Evolutionary conservation across 1,284 basidiomycete species (phyloP), one percentile per base, ranked within the genome.

Genomic region (Rhodotorula sp.): DNA sequence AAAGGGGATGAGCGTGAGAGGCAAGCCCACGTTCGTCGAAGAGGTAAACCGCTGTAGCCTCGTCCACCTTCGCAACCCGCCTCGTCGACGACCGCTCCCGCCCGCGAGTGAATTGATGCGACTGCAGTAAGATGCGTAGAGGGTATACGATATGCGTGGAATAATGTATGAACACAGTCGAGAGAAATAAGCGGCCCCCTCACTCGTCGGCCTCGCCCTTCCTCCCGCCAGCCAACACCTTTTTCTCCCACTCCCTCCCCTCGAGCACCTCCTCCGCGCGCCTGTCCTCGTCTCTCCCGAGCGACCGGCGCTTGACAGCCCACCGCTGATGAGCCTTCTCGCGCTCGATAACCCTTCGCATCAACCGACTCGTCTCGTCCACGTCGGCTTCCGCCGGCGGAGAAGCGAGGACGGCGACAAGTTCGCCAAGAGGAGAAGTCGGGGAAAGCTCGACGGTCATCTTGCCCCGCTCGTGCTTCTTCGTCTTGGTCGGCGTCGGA

Each of bases 221-320:
- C 29, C 27, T 44, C 58, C 32, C 52, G 5, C 52, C 27, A n/a
- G 58, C 53, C 34, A 32, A 29, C 7, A 66, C 20, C 52, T 22
- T 51, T 47, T 59, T 47, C 59, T 66, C 64, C 64, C 64, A 66
- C 52, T 66, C 64, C 15, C 58, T 54, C n/a, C 58, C 64, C 47
- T 60, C 59, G 19, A 60, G 51, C 59, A 60, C 57, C 29, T 60
- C 59, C 58, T 60, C 64, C 22, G 64, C 64, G 6, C 64, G 29
- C 13, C 47, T 47, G 46, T 66, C 64, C 53, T 60, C 64, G 34
- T 66, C 59, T 15, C 64, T 32, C 4, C 64, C 64, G 22, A 66
- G 29, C 59, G 32, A 46, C 8, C 27, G 5, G n/a, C 64, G 34
- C 53, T 51, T 60, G 30, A 56, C 44, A 19, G 47, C 32, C 64